Conservation (phyloP, 2,329 filamentous ascomycete species). For the Clarireedia homoeocarpa region DNA sequence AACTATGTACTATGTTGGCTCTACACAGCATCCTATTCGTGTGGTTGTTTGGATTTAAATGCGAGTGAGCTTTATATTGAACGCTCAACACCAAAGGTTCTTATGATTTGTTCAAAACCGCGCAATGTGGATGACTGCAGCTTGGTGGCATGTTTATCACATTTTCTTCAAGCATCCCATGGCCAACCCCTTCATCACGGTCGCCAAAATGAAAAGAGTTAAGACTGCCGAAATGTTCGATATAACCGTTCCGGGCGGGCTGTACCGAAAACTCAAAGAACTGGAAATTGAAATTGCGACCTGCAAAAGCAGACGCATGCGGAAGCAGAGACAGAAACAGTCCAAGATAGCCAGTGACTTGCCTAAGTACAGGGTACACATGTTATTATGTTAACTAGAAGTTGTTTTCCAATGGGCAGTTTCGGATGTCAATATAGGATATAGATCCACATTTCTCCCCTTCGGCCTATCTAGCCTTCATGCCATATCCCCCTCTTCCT, state of each 20-base stretch:
- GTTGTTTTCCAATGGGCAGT: not conserved
- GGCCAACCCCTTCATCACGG: not conserved
- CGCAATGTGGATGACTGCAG: constrained; percentile 8
- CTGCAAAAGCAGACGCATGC: not conserved
- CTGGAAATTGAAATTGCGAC: not conserved
- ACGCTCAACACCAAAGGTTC: constrained; percentile 4
- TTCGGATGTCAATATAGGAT: not conserved
- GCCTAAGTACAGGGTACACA: not conserved
- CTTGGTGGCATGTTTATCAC: constrained; percentile 9
- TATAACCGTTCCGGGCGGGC: constrained; percentile 5
- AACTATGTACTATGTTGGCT: not conserved
- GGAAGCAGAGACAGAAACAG: not conserved
- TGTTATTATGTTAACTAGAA: not conserved
- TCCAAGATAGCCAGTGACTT: not conserved
- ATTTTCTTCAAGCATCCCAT: constrained; percentile 6
- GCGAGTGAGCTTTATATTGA: not conserved
- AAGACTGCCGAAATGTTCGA: not conserved
- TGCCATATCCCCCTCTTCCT: not conserved
- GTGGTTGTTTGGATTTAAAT: not conserved
- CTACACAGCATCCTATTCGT: constrained; percentile 3
- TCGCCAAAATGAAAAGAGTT: not conserved
- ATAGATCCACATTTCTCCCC: not conserved
- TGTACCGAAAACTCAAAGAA: constrained; percentile 2
- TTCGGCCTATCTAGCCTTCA: not conserved
- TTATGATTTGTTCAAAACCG: constrained; percentile 6